These are phyloP conservation scores for Neurospora terricola DNA, from an alignment of 495 filamentous ascomycete genomes.

Conservation along the genomic window DNA sequence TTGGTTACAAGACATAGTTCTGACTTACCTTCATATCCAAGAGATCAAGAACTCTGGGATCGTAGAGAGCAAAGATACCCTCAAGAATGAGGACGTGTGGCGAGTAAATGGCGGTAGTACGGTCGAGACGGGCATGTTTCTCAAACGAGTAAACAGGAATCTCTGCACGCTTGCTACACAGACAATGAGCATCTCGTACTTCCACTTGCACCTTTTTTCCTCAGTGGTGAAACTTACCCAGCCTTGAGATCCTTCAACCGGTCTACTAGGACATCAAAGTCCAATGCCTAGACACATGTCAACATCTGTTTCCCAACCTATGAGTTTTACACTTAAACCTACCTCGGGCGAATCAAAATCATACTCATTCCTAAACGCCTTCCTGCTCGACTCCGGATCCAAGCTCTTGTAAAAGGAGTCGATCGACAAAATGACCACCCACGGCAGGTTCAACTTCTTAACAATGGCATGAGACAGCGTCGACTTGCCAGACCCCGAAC, in stretches of 20 bases:
- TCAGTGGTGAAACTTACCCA: conserved; percentile 50
- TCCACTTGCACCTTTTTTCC: conserved; percentile 2
- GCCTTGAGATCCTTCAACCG: conserved; percentile 73
- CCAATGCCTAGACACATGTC: conserved; percentile 57
- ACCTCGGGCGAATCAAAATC: conserved; percentile 88
- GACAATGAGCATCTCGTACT: neutral
- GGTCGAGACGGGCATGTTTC: conserved; percentile 68
- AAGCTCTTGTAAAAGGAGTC: conserved; percentile 95
- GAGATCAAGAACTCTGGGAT: conserved; percentile 73
- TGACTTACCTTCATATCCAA: conserved; percentile 71
- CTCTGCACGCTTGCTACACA: conserved; percentile 71
- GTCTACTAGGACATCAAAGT: conserved; percentile 85
- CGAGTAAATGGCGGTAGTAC: conserved; percentile 85
- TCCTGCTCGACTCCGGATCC: conserved; percentile 57
- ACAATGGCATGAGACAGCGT: conserved; percentile 89
- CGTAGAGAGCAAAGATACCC: conserved; percentile 91
- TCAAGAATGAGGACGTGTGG: conserved; percentile 92
- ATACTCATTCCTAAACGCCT: conserved; percentile 81
- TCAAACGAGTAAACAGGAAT: conserved; percentile 94
- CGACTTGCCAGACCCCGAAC: conserved; percentile 96
- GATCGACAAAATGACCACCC: conserved; percentile 96
- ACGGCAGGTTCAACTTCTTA: conserved; percentile 77
- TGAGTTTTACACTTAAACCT: no score
- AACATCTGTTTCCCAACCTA: no score
- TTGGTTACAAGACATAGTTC: no score